Conservation (phyloP, 1,284 basidiomycete species). For the Ceratorhiza oryzae-sativae region DNA sequence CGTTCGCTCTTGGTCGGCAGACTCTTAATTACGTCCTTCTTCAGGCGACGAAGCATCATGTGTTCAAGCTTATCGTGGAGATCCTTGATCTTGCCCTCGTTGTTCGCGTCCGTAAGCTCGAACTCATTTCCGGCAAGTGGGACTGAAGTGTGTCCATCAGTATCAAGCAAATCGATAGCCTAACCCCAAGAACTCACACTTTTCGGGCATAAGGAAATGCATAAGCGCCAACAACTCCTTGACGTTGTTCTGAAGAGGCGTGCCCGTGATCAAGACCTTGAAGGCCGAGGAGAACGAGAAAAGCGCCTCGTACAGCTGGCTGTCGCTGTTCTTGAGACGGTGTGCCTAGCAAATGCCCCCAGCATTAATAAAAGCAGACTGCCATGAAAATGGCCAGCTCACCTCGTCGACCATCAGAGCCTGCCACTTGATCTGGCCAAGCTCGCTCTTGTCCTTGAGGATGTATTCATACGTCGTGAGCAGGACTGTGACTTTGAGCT, state of each 20-base stretch:
- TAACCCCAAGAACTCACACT: conserved; percentile 66
- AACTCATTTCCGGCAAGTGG: conserved; percentile 86
- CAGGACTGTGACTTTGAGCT: conserved; percentile 94
- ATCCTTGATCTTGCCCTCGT: conserved; percentile 93
- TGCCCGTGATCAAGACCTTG: conserved; percentile 97
- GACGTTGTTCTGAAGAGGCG: conserved; percentile 98
- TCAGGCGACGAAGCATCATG: conserved; percentile 94
- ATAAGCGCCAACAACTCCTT: conserved; percentile 96
- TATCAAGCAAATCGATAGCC: conserved; percentile 16
- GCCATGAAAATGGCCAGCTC: conserved; percentile 44
- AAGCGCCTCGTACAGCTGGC: conserved; percentile 95
- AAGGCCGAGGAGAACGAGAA: conserved; percentile 88
- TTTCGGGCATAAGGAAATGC: conserved; percentile 99
- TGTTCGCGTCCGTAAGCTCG: conserved; percentile 90
- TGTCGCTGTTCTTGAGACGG: conserved; percentile 97
- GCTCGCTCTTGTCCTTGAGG: conserved; percentile 87
- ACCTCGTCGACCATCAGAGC: conserved; percentile 96
- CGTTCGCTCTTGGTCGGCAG: conserved; percentile 98
- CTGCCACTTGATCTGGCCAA: conserved; percentile 97
- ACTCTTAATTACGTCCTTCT: conserved; percentile 97
- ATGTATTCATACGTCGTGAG: conserved; percentile 98
- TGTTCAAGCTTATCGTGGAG: conserved; percentile 92
- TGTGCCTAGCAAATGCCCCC: conserved; percentile 70
- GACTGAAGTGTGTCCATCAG: conserved; percentile 52
- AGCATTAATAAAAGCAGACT: background rate